Evolutionary conservation across 1,284 basidiomycete genomes (phyloP), one percentile per base, ranked within the genome.

Genomic region (Cystobasidium sp.): DNA sequence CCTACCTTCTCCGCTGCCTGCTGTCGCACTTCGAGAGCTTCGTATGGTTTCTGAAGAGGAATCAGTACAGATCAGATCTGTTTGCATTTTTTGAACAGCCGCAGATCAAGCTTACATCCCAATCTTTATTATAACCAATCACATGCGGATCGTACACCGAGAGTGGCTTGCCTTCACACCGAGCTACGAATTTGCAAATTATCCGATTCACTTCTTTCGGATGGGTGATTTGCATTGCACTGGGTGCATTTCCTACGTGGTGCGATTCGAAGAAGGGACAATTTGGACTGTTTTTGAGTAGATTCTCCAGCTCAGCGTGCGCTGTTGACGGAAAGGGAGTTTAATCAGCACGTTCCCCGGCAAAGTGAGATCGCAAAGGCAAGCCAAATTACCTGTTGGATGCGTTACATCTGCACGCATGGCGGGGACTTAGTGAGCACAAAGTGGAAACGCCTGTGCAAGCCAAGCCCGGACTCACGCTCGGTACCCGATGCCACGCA

Each of bases 241-340:
- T 67, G 6, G 64, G 64, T 39, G 64, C 64, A 12, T 39, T 22
- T 31, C 64, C 64, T 1, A 67, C 31, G 8, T 24, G 37, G 53
- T 67, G 64, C 1, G 64, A 24, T 55, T 67, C 64, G n/a, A 24
- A 67, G 49, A 41, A 67, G 9, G 64, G 64, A 55, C 64, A 67
- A 18, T 9, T 41, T 41, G 20, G 20, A n/a, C 31, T 22, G n/a
- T 67, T 7, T 5, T 37, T 41, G n/a, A 67, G 37, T n/a, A 55
- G 6, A 1, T 22, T 49, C 41, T 67, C 49, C 8, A 67, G 24
- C 24, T 67, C 64, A 9, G 22, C 64, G 14, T 67, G 47, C 2
- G 64, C 64, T 67, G 24, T 41, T 18, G 3, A 63, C 31, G 44
- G 18, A 43, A 1, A 16, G 7, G 1, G 14, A 43, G 20, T 22